Percentiles rank a stretch among this genome's conserved stretches.
phyloP scores from a whole-genome alignment of 495 filamentous ascomycete genomes.

The Penicillium desertorum region DNA sequence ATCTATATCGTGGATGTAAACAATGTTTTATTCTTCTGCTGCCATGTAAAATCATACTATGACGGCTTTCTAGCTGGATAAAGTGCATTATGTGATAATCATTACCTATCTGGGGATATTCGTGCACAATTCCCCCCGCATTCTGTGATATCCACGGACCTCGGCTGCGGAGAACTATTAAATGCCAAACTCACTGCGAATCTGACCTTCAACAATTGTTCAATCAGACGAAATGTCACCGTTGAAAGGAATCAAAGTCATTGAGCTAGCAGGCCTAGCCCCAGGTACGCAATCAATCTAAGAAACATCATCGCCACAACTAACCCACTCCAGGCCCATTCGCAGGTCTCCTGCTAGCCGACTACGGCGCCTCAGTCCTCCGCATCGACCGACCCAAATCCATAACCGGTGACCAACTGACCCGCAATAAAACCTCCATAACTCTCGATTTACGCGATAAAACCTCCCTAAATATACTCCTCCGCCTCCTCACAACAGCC shows the following conservation, averaged over 20 bases:
- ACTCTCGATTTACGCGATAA: slow-evolving; percentile 72
- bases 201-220: background rate
- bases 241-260: slow-evolving; percentile 72
- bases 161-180: slow-evolving; percentile 34
- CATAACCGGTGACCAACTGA: slow-evolving; percentile 60
- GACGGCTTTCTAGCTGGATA: no score
- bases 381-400: slow-evolving; percentile 72
- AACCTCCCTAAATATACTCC: slow-evolving; percentile 60
- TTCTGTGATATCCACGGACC: slow-evolving; percentile 25
- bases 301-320: background rate
- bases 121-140: slow-evolving; percentile 32
- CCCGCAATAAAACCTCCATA: slow-evolving; percentile 76
- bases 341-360: slow-evolving; percentile 81
- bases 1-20: no score
- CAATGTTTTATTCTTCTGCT: no score
- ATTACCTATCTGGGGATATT: no score
- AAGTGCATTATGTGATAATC: no score
- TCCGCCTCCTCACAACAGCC: slow-evolving; percentile 57
- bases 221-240: slow-evolving; percentile 20
- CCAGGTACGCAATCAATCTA: slow-evolving; percentile 58
- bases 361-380: slow-evolving; percentile 84
- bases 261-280: slow-evolving; percentile 88
- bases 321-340: slow-evolving; percentile 64
- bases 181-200: slow-evolving; percentile 1
- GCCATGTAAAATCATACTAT: no score